Base-by-base conservation (phyloP, 2,329 filamentous ascomycete species). In the Pseudogymnoascus sp. region DNA sequence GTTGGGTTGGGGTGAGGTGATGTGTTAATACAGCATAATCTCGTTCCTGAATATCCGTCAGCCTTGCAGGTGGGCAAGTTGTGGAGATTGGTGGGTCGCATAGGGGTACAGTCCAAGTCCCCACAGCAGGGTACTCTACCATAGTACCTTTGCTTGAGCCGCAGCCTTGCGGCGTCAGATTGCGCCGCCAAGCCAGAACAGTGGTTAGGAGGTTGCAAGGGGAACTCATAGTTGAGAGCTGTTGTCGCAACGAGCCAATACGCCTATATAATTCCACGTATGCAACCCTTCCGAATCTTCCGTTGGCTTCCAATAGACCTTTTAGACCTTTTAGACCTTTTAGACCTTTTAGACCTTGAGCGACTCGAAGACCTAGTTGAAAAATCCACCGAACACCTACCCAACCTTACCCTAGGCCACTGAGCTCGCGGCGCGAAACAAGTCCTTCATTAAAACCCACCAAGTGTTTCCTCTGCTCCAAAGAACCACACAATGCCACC, bases 401-500 rank as follows among this genome's bases (percentile, higher is more conserved):
- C 5, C n/a, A 9, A 26, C 5, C n/a, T 52, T 10, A 13, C 12
- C 5, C 8, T 15, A 33, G 15, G 5, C 26, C 45, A 33, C 26
- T n/a, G 45, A 30, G n/a, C 26, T 52, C n/a, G 26, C 3, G 9
- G 26, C 15, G 9, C 1, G 4, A 30, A 52, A 30, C 45, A 52
- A 30, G n/a, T 9, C 9, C n/a, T 5, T 23, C 9, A 33, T 52
- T 30, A n/a, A 52, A 52, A 13, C 45, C 15, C 23, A 52, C 9
- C 26, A 3, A 52, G 3, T 13, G 26, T 8, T 33, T 52, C 13
- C 5, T 52, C 26, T 19, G 5, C 13, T 30, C 10, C n/a, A 15
- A 30, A 30, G n/a, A 18, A 18, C n/a, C 26, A 15, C 21, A 57
- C 57, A 64, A 68, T 67, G 66, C 60, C 67, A 12, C 60, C 67